These are phyloP conservation scores for Parsonsia alboflavescens DNA, from an alignment of 257 asterid species.

Conservation along the genomic window DNA sequence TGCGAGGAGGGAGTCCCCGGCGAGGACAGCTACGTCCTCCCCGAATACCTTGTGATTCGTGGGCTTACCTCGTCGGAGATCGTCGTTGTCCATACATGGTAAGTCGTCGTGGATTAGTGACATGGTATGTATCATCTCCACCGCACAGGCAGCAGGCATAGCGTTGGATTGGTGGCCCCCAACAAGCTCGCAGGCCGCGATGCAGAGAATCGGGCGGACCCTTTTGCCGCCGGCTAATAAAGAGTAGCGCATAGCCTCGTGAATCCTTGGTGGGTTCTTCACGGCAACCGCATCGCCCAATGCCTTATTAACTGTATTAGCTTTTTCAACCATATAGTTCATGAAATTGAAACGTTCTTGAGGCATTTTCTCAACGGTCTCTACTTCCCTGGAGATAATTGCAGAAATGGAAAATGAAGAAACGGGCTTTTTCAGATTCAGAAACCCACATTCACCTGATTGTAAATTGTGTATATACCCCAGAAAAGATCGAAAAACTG, in stretches of 20 bases:
- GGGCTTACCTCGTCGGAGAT: constrained; percentile 75
- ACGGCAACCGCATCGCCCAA: constrained; percentile 49
- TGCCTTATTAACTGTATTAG: constrained; percentile 41
- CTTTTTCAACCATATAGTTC: constrained; percentile 47
- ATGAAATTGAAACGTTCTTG: constrained; percentile 34
- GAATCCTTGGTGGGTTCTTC: constrained; percentile 48
- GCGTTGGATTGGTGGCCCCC: constrained; percentile 62
- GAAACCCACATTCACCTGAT: not conserved
- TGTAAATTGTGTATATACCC: constrained; percentile 16
- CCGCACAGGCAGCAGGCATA: constrained; percentile 75
- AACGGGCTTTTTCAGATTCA: constrained; percentile 9
- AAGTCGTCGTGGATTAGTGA: constrained; percentile 68
- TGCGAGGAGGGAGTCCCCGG: constrained; percentile 65
- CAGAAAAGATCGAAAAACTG: constrained; percentile 11
- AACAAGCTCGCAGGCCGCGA: constrained; percentile 72
- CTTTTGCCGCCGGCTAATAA: constrained; percentile 70
- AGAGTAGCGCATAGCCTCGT: constrained; percentile 74
- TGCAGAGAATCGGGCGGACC: constrained; percentile 66
- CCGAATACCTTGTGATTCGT: constrained; percentile 68
- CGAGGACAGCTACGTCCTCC: constrained; percentile 68
- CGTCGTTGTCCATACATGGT: constrained; percentile 80
- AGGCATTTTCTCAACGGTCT: constrained; percentile 6
- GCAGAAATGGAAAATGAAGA: constrained; percentile 27
- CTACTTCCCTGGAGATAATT: constrained; percentile 27
- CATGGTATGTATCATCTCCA: constrained; percentile 85